These are phyloP conservation scores for Erigeron canadensis DNA, from an alignment of 129 eudicot genomes.

Conservation along the genomic window DNA sequence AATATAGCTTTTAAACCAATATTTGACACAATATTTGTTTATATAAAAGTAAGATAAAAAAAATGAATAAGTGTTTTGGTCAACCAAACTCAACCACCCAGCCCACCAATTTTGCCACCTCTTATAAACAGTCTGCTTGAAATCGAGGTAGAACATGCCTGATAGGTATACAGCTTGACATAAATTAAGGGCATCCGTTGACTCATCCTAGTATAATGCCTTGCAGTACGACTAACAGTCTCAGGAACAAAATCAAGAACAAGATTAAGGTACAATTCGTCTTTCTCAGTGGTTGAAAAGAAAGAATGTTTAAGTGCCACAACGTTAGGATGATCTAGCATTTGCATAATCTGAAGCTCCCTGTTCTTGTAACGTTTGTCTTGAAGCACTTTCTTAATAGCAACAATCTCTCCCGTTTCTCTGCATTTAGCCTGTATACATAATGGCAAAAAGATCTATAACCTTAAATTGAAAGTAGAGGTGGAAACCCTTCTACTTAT, in stretches of 20 bases:
- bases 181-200: conserved; percentile 90
- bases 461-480: no score
- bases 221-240: conserved; percentile 89
- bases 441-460: not conserved
- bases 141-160: conserved; percentile 45
- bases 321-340: conserved; percentile 97
- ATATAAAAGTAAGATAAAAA: no score
- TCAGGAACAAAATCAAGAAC: conserved; percentile 98
- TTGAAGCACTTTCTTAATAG: conserved; percentile 98
- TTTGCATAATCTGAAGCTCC: conserved; percentile 95
- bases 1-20: no score
- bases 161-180: conserved; percentile 94
- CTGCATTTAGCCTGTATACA: conserved; percentile 87
- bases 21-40: no score
- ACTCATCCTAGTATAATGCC: conserved; percentile 84
- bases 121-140: not conserved
- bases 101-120: no score
- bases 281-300: conserved; percentile 87
- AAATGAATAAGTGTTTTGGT: no score
- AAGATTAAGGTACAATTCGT: conserved; percentile 90
- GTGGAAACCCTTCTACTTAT: not conserved
- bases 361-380: conserved; percentile 99
- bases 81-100: no score
- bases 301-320: conserved; percentile 93
- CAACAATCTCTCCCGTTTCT: conserved; percentile 96